Evolutionary conservation across 2,329 filamentous ascomycete species (phyloP), one percentile per base, ranked within the genome.

Genomic region (Pseudogymnoascus sp.): DNA sequence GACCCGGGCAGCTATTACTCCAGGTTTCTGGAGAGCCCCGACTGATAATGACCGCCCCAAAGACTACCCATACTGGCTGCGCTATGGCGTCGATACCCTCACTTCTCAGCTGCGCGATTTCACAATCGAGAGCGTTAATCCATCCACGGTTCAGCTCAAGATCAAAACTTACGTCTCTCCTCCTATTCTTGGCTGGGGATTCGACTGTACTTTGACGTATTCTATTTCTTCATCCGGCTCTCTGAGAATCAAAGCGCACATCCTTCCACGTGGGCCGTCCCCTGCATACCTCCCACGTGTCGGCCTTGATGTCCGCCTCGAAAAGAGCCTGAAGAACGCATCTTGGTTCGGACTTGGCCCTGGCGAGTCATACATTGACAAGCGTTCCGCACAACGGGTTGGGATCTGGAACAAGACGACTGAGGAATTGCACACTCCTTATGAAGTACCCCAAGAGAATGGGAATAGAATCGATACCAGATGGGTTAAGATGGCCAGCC

Each of bases 401-500:
- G 84, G 80, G 1, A 74, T 82, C 40, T 84, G 76, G 71, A 69
- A 68, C 0, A 70, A 67, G 1, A 71, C 69, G 0, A 73, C 85
- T 1, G 74, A 77, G 0, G 76, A 79, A 0, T 75, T 89, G 26
- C 80, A 81, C 68, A 78, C 79, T 0, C 75, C 77, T 0, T 88
- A 88, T 67, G 86, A 89, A 15, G 83, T 84, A 21, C 86, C 86
- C 0, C 86, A 90, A 69, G 86, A 89, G 66, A 83, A 81, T 60
- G 84, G 84, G 0, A 89, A 89, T 69, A 76, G 83, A 11, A 82
- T 81, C 61, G 83, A 83, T 35, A 82, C 81, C 0, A 76, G 81
- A 5, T 88, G 83, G 81, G 71, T 88, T 3, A 72, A 73, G 11
- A 17, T 54, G 29, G n/a, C 24, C 17, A 54, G 29, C n/a, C 47